Evolutionary conservation across 2,329 filamentous ascomycete genomes (phyloP), one percentile per base, ranked within the genome.

Genomic region (Nakataea oryzae): DNA sequence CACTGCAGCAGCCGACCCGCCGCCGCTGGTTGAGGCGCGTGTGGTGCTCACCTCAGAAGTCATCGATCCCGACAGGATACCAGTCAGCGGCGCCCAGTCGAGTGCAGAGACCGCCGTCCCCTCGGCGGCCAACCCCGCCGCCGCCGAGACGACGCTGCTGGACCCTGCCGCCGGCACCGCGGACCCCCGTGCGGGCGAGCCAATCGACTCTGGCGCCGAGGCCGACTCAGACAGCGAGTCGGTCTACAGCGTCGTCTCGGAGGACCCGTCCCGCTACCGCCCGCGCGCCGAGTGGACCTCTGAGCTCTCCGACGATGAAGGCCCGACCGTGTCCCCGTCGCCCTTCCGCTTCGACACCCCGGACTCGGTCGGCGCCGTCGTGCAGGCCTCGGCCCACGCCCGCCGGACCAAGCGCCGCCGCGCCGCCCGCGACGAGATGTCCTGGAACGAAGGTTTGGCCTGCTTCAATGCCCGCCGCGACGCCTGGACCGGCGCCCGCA

Each of bases 381-480:
- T 81, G 24, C 73, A 76, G 60, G 70, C 75, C 7, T 74, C 75
- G 1, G 71, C 77, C 4, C 70, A 78, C 5, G 79, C 81, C 57
- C 80, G 81, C 62, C 81, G 80, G 64, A 78, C 84, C 47, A 81
- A 79, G 65, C 79, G 83, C 55, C 79, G 86, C 62, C 82, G 79
- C 67, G 81, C 79, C 59, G 71, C 84, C 59, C 81, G 84, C 64
- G 84, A 86, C 62, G 88, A 90, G 75, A 82, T 86, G 75, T 73
- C 78, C 32, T 96, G 89, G 87, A 97, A 97, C 69, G 79, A 87
- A 50, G 93, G 93, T 0, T 73, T 97, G 62, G 83, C 86, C n/a
- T 89, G 88, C 71, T 97, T 91, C 74, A 83, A 87, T 63, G 84
- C 87, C 32, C 81, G 90, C 63, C 83, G 93, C 59, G 86, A 96